A percentile compares a stretch with the other conserved stretches of the same genome.
These are phyloP conservation scores for Pseudoneurospora amorphoporcata DNA, from an alignment of 495 filamentous ascomycete species.

Conservation along the genomic window DNA sequence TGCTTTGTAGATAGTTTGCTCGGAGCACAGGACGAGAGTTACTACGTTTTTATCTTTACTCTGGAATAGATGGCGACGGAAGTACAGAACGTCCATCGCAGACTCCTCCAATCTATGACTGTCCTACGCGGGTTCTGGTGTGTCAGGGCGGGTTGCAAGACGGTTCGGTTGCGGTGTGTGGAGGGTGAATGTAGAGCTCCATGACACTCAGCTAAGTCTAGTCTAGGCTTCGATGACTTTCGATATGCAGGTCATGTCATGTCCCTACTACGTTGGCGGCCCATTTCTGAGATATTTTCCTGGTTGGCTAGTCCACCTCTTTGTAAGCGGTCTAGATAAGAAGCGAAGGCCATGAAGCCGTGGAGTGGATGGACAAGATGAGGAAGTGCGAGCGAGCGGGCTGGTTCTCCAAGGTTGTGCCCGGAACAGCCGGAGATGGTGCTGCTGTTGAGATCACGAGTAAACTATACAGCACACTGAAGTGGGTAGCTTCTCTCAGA, in stretches of 20 bases:
- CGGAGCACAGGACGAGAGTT: neutral
- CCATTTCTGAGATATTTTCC: neutral
- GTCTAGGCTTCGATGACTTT: neutral
- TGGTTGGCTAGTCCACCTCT: neutral
- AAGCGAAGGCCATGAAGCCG: neutral
- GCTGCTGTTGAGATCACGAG: constrained; percentile 92
- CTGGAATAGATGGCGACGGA: neutral
- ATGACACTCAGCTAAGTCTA: neutral
- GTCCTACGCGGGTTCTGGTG: neutral
- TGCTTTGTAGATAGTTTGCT: neutral
- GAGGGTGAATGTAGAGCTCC: neutral
- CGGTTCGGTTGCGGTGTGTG: neutral
- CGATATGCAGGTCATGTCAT: neutral
- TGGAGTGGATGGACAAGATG: constrained; percentile 98
- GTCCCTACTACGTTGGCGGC: neutral
- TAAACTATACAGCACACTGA: constrained; percentile 71
- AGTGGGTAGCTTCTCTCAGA: constrained; percentile 62
- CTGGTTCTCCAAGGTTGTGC: constrained; percentile 76
- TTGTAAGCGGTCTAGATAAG: neutral
- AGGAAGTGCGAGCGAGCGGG: constrained; percentile 85
- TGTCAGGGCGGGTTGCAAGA: neutral
- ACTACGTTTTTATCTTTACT: neutral
- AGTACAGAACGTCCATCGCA: neutral
- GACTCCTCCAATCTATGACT: neutral
- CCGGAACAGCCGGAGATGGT: constrained; percentile 88